Evolutionary conservation across 257 asterid species (phyloP).

Genomic region (Nicotiana otophora): DNA sequence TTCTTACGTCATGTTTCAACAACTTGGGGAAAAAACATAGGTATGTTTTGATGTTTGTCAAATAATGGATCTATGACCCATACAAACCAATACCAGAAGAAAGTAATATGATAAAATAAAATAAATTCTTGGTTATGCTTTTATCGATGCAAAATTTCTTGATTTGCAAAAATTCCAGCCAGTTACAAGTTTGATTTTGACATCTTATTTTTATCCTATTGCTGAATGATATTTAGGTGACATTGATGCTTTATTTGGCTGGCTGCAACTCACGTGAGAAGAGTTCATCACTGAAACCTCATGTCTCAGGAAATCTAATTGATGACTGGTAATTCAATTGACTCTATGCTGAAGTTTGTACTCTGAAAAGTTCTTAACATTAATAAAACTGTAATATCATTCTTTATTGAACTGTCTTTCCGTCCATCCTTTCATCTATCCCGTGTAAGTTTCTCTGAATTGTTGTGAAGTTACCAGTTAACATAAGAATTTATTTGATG

Average conservation of each 20-base stretch:
- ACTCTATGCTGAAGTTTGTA: background rate
- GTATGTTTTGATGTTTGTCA: background rate
- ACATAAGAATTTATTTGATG: background rate
- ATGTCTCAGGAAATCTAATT: constrained; percentile 67
- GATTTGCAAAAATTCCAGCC: background rate
- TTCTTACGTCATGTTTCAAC: background rate
- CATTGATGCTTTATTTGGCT: constrained; percentile 55
- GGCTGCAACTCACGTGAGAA: constrained; percentile 54
- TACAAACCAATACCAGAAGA: background rate
- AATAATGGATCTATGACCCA: no score
- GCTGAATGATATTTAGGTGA: constrained; percentile 41
- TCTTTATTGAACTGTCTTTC: background rate
- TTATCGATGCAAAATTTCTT: background rate
- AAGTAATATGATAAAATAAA: background rate
- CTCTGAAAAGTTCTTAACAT: background rate
- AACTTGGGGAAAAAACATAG: background rate
- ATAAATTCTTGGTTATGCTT: background rate
- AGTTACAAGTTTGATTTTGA: constrained; percentile 5
- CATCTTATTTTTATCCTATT: constrained; percentile 1
- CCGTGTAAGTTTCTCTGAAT: background rate
- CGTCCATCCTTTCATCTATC: background rate
- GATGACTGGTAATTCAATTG: constrained; percentile 67
- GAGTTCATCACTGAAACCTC: constrained; percentile 88
- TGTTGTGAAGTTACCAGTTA: background rate
- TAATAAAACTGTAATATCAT: background rate